Percentiles rank a stretch among this genome's conserved stretches.
phyloP scores from a whole-genome alignment of 345 rosid genomes.

The Ailanthus altissimus region DNA sequence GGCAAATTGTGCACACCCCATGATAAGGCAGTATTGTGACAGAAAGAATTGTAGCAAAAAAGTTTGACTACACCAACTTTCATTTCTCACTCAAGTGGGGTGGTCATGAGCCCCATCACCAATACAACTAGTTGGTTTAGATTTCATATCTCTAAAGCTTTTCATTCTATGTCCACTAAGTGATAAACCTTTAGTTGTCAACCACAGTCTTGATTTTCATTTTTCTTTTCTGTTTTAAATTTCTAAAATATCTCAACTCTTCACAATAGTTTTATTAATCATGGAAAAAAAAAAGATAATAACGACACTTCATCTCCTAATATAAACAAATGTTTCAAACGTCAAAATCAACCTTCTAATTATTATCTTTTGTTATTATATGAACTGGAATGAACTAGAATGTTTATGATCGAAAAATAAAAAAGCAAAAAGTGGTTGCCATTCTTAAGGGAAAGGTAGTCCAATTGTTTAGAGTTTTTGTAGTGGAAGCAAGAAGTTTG shows the following conservation, averaged over 20 bases:
- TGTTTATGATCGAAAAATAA: neutral
- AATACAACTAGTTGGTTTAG: neutral
- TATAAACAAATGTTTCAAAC: neutral
- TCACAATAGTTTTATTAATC: no score
- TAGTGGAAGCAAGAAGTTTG: no score
- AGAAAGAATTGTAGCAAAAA: no score
- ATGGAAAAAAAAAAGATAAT: no score
- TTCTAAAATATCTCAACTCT: neutral
- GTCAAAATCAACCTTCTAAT: neutral
- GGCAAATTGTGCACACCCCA: no score
- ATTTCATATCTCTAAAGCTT: neutral
- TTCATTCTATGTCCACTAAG: neutral
- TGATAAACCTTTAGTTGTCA: neutral
- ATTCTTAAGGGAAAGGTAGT: no score
- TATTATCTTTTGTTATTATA: neutral
- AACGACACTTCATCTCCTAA: no score
- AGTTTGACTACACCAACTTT: neutral
- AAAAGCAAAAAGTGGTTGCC: no score
- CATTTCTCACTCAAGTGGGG: neutral
- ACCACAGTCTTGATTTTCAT: neutral
- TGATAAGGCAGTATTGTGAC: no score
- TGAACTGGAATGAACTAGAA: neutral
- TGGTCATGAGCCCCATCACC: neutral
- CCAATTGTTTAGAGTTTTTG: no score
- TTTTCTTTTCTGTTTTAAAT: no score